Conservation (phyloP, 345 rosid genomes). For the Ceriops tagal region DNA sequence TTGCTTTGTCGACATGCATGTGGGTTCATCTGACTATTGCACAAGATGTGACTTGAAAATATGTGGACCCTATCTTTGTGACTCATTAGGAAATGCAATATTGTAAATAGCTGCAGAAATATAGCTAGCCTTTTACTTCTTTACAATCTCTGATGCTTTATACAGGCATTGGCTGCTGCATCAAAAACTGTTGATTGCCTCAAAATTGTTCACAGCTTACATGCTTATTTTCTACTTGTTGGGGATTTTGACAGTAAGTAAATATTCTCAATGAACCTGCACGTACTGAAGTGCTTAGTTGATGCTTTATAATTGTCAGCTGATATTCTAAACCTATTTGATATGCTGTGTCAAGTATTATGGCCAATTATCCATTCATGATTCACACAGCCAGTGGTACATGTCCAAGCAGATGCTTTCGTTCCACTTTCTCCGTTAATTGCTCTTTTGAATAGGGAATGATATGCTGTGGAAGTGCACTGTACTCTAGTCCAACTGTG, state of each 20-base stretch:
- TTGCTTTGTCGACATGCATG: not conserved
- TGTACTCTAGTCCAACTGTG: too few relatives aligned
- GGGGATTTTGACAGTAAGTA: slow-evolving; percentile 83
- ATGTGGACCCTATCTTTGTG: too few relatives aligned
- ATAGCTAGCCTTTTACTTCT: slow-evolving; percentile 9
- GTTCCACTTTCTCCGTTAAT: too few relatives aligned
- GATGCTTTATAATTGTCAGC: not conserved
- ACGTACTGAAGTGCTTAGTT: not conserved
- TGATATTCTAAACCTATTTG: too few relatives aligned
- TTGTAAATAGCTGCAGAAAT: not conserved
- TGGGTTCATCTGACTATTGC: not conserved
- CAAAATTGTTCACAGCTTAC: slow-evolving; percentile 87
- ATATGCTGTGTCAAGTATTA: too few relatives aligned
- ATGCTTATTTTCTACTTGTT: slow-evolving; percentile 79
- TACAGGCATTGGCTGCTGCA: slow-evolving; percentile 95
- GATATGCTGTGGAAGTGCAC: too few relatives aligned
- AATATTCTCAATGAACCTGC: not conserved
- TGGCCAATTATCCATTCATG: too few relatives aligned
- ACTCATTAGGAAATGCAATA: too few relatives aligned
- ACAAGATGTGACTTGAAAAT: not conserved
- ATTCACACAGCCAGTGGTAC: too few relatives aligned
- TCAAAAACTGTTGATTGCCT: slow-evolving; percentile 93
- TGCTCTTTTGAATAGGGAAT: too few relatives aligned
- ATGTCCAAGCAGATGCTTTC: too few relatives aligned
- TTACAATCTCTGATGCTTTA: slow-evolving; percentile 15